Percentiles rank a stretch among this genome's conserved stretches.
phyloP scores from a whole-genome alignment of 257 asterid genomes.

The Mentha longifolia region DNA sequence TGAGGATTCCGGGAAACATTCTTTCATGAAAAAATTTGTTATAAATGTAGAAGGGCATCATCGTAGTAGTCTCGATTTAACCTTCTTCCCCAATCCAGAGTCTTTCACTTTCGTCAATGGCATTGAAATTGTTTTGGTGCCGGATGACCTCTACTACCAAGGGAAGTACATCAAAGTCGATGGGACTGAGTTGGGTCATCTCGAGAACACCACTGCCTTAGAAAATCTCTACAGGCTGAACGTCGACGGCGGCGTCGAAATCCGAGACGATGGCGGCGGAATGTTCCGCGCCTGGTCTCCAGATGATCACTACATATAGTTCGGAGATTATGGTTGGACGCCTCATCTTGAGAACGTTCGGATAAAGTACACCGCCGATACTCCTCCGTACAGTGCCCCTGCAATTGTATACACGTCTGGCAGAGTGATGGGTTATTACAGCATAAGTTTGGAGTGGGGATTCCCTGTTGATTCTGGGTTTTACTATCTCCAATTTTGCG shows the following conservation, averaged over 20 bases:
- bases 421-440: slow-evolving; percentile 25
- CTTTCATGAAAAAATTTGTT: slow-evolving; percentile 34
- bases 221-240: slow-evolving; percentile 57
- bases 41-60: slow-evolving; percentile 25
- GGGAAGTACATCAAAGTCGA: neutral
- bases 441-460: slow-evolving; percentile 39
- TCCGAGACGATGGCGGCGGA: slow-evolving; percentile 46
- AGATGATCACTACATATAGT: slow-evolving; percentile 30
- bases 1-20: neutral
- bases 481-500: slow-evolving; percentile 58
- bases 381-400: slow-evolving; percentile 57
- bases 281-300: slow-evolving; percentile 59
- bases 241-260: slow-evolving; percentile 47
- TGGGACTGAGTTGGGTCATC: neutral
- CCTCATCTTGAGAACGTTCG: neutral
- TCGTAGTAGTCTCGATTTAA: slow-evolving; percentile 8
- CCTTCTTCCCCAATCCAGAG: slow-evolving; percentile 46
- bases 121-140: slow-evolving; percentile 63
- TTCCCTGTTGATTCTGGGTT: slow-evolving; percentile 60
- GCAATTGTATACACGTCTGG: slow-evolving; percentile 40
- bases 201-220: slow-evolving; percentile 38
- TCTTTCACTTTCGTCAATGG: slow-evolving; percentile 65
- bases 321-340: neutral
- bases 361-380: slow-evolving; percentile 26
- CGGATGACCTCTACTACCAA: slow-evolving; percentile 39